Base-by-base conservation (phyloP, 257 asterid genomes). In the Gardenia jasminoides region DNA sequence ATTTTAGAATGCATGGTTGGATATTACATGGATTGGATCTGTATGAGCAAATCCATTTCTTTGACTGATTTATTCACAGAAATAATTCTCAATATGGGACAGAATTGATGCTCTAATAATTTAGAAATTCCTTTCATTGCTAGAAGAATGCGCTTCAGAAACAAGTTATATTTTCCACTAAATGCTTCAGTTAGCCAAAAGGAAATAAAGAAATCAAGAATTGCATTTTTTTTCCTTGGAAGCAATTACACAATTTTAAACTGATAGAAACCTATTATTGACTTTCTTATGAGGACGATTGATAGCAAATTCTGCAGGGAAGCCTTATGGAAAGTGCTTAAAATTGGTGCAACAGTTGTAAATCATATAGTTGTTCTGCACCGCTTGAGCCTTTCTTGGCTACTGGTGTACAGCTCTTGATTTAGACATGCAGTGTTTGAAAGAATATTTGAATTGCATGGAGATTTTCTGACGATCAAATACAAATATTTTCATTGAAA, bases 341-440 rank as follows among this genome's bases (percentile, higher is more conserved):
- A 76, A 36, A 75, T 88, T 90, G 8, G 82, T 43, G 84, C 92
- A 86, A 30, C 87, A 85, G 43, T 85, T 85, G 54, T 88, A 85
- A 22, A 87, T 67, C 90, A 83, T 87, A 75, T 71, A 83, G 72
- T 88, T 78, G 47, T 80, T 48, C 83, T 80, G 88, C 59, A 77
- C 87, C 88, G 76, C 66, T 77, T 74, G 65, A 86, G 39, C 64
- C 80, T 84, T 36, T 74, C 83, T 79, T 74, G 83, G 52, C 71
- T 67, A 1, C 87, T 56, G 39, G 83, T 69, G 67, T 84, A 88
- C 76, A 86, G 17, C 44, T 52, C 82, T 66, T 82, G 82, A 30
- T 83, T 77, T 0, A 81, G 86, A 86, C 90, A 87, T 31, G 84
- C 75, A 66, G 56, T 78, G 10, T 52, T 71, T 26, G 62, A 41